Evolutionary conservation across 2,329 filamentous ascomycete genomes (phyloP), one percentile per base, ranked within the genome.

Genomic region (Penicillium sp.): DNA sequence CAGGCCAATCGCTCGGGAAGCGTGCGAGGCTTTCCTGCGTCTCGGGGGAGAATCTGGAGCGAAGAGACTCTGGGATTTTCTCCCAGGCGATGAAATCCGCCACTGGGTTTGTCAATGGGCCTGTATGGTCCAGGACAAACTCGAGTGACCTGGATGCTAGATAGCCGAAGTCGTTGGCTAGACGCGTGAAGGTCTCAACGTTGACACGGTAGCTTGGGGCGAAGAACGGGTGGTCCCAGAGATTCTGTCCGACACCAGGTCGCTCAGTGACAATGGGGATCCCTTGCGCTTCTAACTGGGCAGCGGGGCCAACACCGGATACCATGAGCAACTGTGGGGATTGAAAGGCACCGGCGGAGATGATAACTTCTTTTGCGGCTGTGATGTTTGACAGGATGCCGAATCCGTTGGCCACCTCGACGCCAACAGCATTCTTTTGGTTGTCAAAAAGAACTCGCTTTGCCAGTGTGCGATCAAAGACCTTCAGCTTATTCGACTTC

Each of bases 291-390:
- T 71, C 56, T 6, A 86, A 67, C 1, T 79, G 65, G 3, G 70
- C 66, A 13, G 69, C 65, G 5, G 75, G 71, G 0, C 84, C 84
- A 7, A 86, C 77, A 1, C 83, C 83, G n/a, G 82, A 84, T 2
- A 83, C 72, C 64, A 64, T 38, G 35, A 86, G 74, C 1, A 67
- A 56, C 55, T 67, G 66, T 0, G 66, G 66, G 15, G 81, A 83
- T 65, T 86, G 84, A 67, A 83, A 84, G 6, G 79, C 76, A 3
- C 85, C 86, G 1, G 80, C 83, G 0, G 83, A 79, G 8, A 88
- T 62, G 45, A 82, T 78, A 6, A 80, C 79, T 65, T 87, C 85
- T 31, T 78, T 77, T 3, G 57, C 31, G 6, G 51, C 57, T 11
- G n/a, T 54, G 15, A 60, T 81, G 19, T 85, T 83, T 2, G 75